Conservation (phyloP, 1,284 basidiomycete species). For the Spongiforma sp. region DNA sequence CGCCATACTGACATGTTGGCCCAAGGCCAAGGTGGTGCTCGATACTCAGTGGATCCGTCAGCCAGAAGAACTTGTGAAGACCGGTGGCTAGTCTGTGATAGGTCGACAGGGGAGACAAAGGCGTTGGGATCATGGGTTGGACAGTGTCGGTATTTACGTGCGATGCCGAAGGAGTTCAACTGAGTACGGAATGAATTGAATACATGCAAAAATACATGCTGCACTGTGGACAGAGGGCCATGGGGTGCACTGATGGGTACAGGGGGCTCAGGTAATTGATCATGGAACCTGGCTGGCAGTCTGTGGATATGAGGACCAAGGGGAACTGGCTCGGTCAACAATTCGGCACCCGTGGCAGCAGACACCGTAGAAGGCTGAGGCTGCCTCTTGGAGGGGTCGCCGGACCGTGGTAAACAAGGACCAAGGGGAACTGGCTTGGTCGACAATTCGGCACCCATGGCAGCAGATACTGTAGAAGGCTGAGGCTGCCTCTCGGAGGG, state of each 20-base stretch:
- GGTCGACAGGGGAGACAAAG: not conserved
- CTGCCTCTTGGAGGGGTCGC: not conserved
- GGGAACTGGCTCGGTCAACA: too few species aligned
- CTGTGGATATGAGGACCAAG: not conserved
- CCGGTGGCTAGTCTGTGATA: not conserved
- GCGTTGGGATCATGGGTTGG: not conserved
- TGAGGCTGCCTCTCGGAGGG: not conserved
- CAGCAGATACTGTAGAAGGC: not conserved
- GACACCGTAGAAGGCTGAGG: not conserved
- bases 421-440: too few species aligned
- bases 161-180: not conserved
- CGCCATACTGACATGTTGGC: conserved; percentile 6
- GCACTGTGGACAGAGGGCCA: not conserved
- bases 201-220: not conserved
- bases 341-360: too few species aligned
- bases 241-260: not conserved
- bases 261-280: not conserved
- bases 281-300: not conserved
- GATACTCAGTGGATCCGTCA: too few species aligned
- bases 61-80: not conserved
- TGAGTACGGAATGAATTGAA: not conserved
- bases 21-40: conserved; percentile 4
- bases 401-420: too few species aligned
- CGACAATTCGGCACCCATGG: too few species aligned
- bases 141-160: not conserved